Evolutionary conservation across 192 early-diverging fungal genomes (phyloP), one percentile per base, ranked within the genome.

Genomic region (Entomortierella lignicola): DNA sequence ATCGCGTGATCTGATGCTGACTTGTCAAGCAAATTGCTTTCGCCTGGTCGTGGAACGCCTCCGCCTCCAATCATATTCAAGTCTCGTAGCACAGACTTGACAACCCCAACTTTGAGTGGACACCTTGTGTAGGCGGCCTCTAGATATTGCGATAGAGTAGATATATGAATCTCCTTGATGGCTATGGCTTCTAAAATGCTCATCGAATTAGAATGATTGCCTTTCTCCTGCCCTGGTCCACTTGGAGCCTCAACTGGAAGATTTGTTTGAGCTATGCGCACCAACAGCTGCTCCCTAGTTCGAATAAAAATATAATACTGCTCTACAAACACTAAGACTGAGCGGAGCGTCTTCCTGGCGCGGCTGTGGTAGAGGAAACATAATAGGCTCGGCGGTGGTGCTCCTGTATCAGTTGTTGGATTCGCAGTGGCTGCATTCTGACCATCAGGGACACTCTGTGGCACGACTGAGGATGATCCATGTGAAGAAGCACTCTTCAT

Each of bases 291-390:
- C 25, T 60, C 73, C 18, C 65, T 58, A 27, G 50, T 68, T 2
- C 65, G 66, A 4, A 77, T 39, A 43, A 59, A 77, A 13, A 55
- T 60, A 5, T 69, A 48, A 47, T 39, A 79, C 29, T 79, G 75
- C 34, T 79, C 75, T 25, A 70, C 17, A 20, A 79, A 32, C 10
- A 70, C 61, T 30, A 79, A 41, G 31, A 79, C 75, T 8, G 62
- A 68, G 17, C 75, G 68, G n/a, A 79, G 42, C 8, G 75, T 65
- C 50, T 65, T 70, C 25, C 63, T 63, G 2, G 75, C 75, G 15
- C 75, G 75, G 23, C 57, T 70, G 32, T 79, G 75, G 26, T 79
- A 70, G 1, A 79, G 34, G 32, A 79, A 79, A 63, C 67, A 69
- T 3, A 79, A 52, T 0, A 79, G 20, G 32, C 27, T 79, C 18